phyloP scores from a whole-genome alignment of 768 basidiomycete genomes.

The Mycena galopus region DNA sequence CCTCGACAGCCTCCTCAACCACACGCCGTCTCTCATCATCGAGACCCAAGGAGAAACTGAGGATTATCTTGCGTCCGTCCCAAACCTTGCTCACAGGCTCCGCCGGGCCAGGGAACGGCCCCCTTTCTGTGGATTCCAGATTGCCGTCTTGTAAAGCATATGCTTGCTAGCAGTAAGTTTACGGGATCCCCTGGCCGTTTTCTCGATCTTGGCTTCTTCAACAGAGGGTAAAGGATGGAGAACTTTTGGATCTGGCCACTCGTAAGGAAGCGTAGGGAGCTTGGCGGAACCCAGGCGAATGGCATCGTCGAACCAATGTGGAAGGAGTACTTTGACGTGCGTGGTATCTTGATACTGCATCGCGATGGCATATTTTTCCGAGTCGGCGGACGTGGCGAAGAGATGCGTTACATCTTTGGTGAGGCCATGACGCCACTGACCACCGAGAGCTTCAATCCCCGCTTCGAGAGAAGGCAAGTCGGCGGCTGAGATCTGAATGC shows the following conservation, averaged over 20 bases:
- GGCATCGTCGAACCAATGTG: constrained; percentile 93
- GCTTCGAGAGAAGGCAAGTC: constrained; percentile 83
- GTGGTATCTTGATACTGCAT: constrained; percentile 72
- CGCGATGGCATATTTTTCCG: constrained; percentile 65
- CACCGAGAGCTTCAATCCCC: constrained; percentile 82
- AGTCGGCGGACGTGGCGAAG: constrained; percentile 69
- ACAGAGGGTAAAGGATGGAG: constrained; percentile 46
- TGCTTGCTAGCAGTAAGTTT: constrained; percentile 49
- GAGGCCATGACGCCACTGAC: constrained; percentile 82
- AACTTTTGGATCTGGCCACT: constrained; percentile 81
- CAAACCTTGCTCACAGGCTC: constrained; percentile 60
- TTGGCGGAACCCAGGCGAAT: constrained; percentile 65
- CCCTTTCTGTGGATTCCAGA: constrained; percentile 33
- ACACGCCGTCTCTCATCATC: constrained; percentile 61
- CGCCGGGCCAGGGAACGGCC: constrained; percentile 32
- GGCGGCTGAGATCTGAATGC: constrained; percentile 62
- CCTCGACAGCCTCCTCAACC: constrained; percentile 69
- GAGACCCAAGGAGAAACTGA: constrained; percentile 72
- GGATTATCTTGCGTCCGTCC: constrained; percentile 69
- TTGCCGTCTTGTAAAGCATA: constrained; percentile 50
- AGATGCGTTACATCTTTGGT: constrained; percentile 92
- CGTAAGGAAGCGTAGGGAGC: constrained; percentile 68
- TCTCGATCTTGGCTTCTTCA: constrained; percentile 40
- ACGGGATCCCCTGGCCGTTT: constrained; percentile 45
- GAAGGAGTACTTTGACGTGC: constrained; percentile 78